Evolutionary conservation across 495 filamentous ascomycete genomes (phyloP).

Genomic region (Terfezia claveryi): DNA sequence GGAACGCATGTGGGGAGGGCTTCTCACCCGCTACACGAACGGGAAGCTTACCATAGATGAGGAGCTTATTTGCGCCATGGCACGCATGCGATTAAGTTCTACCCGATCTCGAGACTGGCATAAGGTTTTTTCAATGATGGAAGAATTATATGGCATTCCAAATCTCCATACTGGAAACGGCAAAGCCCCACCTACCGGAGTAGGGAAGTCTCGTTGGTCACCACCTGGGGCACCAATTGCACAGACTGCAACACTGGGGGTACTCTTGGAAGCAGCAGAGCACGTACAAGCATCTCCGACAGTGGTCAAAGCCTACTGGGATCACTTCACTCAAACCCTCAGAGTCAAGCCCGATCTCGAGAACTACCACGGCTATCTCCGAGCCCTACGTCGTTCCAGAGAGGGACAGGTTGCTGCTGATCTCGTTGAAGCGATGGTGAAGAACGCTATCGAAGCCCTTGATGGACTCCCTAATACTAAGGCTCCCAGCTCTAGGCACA

Average conservation of each 20-base stretch:
- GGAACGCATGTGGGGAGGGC: constrained; percentile 56
- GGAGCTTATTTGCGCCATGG: constrained; percentile 53
- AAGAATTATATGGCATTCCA: constrained; percentile 57
- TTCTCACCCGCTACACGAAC: constrained; percentile 45
- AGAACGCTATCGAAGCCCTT: neutral
- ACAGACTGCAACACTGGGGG: constrained; percentile 42
- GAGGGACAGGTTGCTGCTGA: constrained; percentile 4
- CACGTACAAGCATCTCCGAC: constrained; percentile 27
- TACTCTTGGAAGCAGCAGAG: constrained; percentile 40
- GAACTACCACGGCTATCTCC: constrained; percentile 44
- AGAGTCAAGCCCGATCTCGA: constrained; percentile 43
- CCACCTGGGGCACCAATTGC: constrained; percentile 29
- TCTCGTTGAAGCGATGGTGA: constrained; percentile 2
- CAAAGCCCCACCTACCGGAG: neutral
- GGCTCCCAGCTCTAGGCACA: neutral
- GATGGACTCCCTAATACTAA: neutral
- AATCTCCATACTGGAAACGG: constrained; percentile 19
- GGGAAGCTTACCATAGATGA: constrained; percentile 51
- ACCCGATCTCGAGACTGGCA: constrained; percentile 36
- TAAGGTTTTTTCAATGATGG: constrained; percentile 45
- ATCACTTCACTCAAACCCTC: constrained; percentile 34
- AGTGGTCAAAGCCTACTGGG: constrained; percentile 45
- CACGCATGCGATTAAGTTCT: constrained; percentile 40
- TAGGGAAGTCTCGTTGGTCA: constrained; percentile 1
- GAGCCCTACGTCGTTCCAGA: constrained; percentile 31